Percentiles rank a stretch among this genome's conserved stretches.
Evolutionary conservation across 805 yeast species (phyloP).

Genomic region (Candida andamanensis): DNA sequence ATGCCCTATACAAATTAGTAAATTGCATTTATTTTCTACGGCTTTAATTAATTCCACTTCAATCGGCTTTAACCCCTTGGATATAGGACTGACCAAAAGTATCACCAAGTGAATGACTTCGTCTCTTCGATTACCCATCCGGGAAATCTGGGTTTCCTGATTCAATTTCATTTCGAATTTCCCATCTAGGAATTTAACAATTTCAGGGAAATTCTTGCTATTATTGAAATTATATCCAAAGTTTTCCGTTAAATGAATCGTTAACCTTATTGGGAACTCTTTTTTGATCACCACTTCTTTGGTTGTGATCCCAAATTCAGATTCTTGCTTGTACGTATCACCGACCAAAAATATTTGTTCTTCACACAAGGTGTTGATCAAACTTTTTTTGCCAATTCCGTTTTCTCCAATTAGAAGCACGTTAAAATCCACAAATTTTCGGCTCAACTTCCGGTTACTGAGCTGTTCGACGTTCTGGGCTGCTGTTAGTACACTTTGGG

Average conservation of each 20-base stretch:
- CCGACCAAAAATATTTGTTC: slow-evolving; percentile 7
- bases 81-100: slow-evolving; percentile 7
- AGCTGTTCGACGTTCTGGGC: slow-evolving; percentile 5
- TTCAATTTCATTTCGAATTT: slow-evolving; percentile 7
- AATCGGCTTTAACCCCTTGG: slow-evolving; percentile 6
- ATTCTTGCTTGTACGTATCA: background rate
- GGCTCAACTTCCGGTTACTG: slow-evolving; percentile 8
- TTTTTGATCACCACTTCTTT: slow-evolving; percentile 15
- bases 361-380: slow-evolving; percentile 72
- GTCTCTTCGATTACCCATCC: slow-evolving; percentile 5
- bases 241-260: slow-evolving; percentile 19
- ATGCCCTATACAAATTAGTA: slow-evolving; percentile 9
- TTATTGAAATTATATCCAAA: slow-evolving; percentile 22
- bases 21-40: slow-evolving; percentile 9
- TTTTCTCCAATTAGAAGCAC: slow-evolving; percentile 33
- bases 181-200: slow-evolving; percentile 7
- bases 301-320: slow-evolving; percentile 1
- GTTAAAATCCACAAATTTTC: slow-evolving; percentile 15
- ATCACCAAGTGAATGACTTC: slow-evolving; percentile 10
- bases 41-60: slow-evolving; percentile 9
- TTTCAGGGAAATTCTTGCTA: slow-evolving; percentile 9
- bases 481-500: background rate
- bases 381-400: slow-evolving; percentile 62
- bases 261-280: slow-evolving; percentile 16
- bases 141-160: slow-evolving; percentile 9